Evolutionary conservation across 192 early-diverging fungal species (phyloP).

Genomic region (Umbelopsis vinacea): DNA sequence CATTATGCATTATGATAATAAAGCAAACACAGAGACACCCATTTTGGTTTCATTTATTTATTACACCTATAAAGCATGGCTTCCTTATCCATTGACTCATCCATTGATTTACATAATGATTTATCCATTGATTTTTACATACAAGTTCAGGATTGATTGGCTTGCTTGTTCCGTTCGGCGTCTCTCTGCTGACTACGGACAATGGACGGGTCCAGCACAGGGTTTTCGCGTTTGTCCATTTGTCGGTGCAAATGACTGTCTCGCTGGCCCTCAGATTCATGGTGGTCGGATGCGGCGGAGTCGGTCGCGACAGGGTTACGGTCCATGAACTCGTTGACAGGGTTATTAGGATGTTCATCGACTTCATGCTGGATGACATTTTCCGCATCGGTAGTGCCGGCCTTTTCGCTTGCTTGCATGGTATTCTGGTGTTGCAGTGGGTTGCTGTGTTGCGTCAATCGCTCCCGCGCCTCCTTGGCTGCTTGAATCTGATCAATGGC

Average conservation of each 20-base stretch:
- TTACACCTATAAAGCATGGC: no score
- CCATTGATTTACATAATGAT: no score
- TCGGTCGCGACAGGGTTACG: background rate
- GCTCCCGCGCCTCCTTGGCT: background rate
- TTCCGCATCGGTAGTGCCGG: background rate
- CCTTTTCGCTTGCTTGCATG: background rate
- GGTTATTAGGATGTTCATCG: slow-evolving; percentile 18
- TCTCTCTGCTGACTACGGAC: background rate
- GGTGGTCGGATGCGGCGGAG: background rate
- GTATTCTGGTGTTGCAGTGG: background rate
- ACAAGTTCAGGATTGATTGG: no score
- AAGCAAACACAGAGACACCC: no score
- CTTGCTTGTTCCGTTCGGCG: no score
- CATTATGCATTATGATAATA: no score
- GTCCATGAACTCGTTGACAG: slow-evolving; percentile 12
- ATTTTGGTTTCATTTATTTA: no score
- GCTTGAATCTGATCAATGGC: slow-evolving; percentile 12
- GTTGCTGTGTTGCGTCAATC: background rate
- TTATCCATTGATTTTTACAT: no score
- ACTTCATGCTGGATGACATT: slow-evolving; percentile 8
- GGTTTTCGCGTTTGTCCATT: slow-evolving; percentile 11
- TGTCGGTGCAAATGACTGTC: background rate
- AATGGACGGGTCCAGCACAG: slow-evolving; percentile 2
- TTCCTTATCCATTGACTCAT: no score
- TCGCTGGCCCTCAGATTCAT: background rate